Percentiles rank a stretch among this genome's conserved stretches.
Evolutionary conservation across 2,329 filamentous ascomycete genomes (phyloP).

Genomic region (Teratosphaeria viscida): DNA sequence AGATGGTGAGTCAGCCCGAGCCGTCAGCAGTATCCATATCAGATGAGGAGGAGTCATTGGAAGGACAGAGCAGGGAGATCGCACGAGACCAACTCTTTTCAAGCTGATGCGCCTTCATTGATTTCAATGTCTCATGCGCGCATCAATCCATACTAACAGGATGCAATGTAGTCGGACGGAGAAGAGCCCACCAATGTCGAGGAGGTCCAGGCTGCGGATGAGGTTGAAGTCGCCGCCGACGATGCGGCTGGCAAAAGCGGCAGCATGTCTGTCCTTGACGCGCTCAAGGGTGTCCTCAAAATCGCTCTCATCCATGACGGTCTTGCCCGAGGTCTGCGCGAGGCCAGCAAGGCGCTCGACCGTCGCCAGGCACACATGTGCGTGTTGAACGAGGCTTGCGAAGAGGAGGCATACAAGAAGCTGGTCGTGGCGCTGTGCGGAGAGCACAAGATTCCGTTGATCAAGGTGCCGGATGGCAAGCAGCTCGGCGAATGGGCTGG

Average conservation of each 20-base stretch:
- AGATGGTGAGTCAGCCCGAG: slow-evolving; percentile 2
- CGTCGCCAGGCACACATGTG: slow-evolving; percentile 99
- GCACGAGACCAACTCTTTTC: slow-evolving; percentile 4
- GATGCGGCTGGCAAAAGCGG: slow-evolving; percentile 66
- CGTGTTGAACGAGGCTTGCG: slow-evolving; percentile 98
- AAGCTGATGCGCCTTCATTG: background rate
- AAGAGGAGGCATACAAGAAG: slow-evolving; percentile 99
- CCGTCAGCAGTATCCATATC: background rate
- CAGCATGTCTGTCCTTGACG: slow-evolving; percentile 90
- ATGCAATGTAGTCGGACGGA: slow-evolving; percentile 79
- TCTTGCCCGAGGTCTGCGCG: slow-evolving; percentile 93
- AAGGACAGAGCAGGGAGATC: background rate
- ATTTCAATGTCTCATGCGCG: background rate
- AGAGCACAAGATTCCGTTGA: slow-evolving; percentile 99
- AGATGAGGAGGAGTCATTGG: background rate
- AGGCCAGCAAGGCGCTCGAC: slow-evolving; percentile 98
- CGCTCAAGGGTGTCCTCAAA: slow-evolving; percentile 97
- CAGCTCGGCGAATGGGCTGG: slow-evolving; percentile 99
- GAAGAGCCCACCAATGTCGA: slow-evolving; percentile 81
- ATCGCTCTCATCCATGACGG: slow-evolving; percentile 99
- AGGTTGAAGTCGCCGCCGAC: slow-evolving; percentile 95
- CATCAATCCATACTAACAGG: background rate
- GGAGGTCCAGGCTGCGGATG: slow-evolving; percentile 63
- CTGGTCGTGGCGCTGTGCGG: slow-evolving; percentile 96
- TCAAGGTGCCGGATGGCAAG: slow-evolving; percentile 99